Evolutionary conservation across 2,329 filamentous ascomycete genomes (phyloP).

Genomic region (Stagonosporopsis cucurbitacearum): DNA sequence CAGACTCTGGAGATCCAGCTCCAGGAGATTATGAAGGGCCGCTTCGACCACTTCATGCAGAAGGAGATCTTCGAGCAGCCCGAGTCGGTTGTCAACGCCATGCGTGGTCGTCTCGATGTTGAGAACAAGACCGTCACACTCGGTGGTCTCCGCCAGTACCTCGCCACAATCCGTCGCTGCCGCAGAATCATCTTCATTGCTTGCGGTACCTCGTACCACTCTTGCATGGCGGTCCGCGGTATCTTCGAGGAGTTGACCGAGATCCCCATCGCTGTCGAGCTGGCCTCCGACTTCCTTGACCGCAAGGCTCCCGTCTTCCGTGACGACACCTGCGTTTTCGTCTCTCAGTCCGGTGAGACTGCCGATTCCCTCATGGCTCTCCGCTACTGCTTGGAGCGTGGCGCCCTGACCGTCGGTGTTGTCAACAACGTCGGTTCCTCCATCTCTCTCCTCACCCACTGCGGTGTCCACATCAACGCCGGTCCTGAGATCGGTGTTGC

Average conservation of each 20-base stretch:
- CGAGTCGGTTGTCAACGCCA: slow-evolving; percentile 98
- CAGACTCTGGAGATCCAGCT: slow-evolving; percentile 98
- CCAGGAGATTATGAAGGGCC: slow-evolving; percentile 99
- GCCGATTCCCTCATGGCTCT: slow-evolving; percentile 97
- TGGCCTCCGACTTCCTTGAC: slow-evolving; percentile 98
- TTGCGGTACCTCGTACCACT: slow-evolving; percentile 98
- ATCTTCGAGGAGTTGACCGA: slow-evolving; percentile 97
- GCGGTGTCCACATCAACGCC: slow-evolving; percentile 99
- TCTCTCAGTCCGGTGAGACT: slow-evolving; percentile 98
- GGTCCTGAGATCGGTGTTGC: slow-evolving; percentile 98
- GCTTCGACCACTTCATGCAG: slow-evolving; percentile 99
- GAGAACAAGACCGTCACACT: slow-evolving; percentile 95
- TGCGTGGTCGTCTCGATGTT: slow-evolving; percentile 96
- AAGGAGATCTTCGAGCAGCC: slow-evolving; percentile 99
- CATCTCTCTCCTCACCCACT: slow-evolving; percentile 98
- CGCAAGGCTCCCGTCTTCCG: slow-evolving; percentile 97
- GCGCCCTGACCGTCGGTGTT: slow-evolving; percentile 94
- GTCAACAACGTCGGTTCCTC: slow-evolving; percentile 99
- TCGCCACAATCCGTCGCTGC: slow-evolving; percentile 94
- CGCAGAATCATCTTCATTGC: slow-evolving; percentile 98
- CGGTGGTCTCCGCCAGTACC: slow-evolving; percentile 94
- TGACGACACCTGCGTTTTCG: slow-evolving; percentile 98
- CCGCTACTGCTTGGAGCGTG: slow-evolving; percentile 96
- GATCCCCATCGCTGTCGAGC: slow-evolving; percentile 95
- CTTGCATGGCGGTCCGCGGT: slow-evolving; percentile 98